Base-by-base conservation (phyloP, 331 rosid species). In the Spiraea crenata region DNA sequence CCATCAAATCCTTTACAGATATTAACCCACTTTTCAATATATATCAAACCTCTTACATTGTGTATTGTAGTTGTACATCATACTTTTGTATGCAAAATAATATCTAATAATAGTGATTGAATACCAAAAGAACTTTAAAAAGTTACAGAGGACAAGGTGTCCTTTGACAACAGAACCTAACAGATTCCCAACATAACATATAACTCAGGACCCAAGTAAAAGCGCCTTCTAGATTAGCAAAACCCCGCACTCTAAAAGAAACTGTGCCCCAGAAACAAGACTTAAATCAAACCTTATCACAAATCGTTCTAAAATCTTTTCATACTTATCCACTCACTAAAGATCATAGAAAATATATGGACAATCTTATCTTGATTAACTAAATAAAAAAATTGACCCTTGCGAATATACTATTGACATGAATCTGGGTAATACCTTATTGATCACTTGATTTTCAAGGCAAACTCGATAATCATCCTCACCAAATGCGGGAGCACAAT, bases 401-500 rank as follows among this genome's bases (percentile, higher is more conserved):
- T 41, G 62, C 51, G 49, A 47, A 15, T 10, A 48, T 12, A 19
- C 45, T 31, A 71, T 60, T 77, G 11, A 56, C 25, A 57, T 51
- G 51, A 41, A 56, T 55, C 58, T 34, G 7, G 9, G 15, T 37
- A 91, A 73, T 72, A 93, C 97, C 99, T 93, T 87, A 63, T 67
- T 82, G 74, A 93, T 73, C 17, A 93, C 79, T 73, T 83, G 65
- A 79, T 93, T 91, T 31, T 87, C 95, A 72, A 74, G 79, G 79
- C 97, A 93, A 72, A 89, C 99, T 16, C 97, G 95, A 70, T 87
- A 93, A 85, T 93, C 99, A 16, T 93, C 99, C 78, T 93, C 99
- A 81, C 97, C 99, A 85, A 89, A 91, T 66, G 93, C 97, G 56
- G 93, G 96, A 70, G 99, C 97, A 86, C 95, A 86, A 65, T 93